These are phyloP conservation scores for Pythium vanterpoolii DNA, from an alignment of 352 stramenopile genomes.

Conservation along the genomic window DNA sequence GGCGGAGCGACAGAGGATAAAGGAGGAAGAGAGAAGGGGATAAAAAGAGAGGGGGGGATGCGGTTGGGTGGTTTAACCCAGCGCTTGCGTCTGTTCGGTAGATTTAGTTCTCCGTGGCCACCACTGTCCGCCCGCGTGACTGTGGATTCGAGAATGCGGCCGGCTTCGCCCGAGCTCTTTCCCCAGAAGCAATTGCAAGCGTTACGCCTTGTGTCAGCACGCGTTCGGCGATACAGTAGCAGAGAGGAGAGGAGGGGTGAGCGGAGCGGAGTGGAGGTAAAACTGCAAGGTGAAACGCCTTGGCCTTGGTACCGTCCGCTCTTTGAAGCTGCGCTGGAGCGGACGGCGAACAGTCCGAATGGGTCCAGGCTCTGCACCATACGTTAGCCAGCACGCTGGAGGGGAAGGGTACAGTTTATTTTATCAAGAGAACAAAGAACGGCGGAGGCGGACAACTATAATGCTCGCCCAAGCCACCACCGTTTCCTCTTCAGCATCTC, in stretches of 20 bases:
- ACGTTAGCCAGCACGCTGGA: constrained; percentile 2
- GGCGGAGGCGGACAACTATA: too few species aligned
- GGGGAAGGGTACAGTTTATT: constrained; percentile 10
- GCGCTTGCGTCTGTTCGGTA: background rate
- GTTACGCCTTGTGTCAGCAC: background rate
- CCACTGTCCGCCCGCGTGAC: background rate
- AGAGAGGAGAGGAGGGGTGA: background rate
- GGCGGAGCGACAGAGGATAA: too few species aligned
- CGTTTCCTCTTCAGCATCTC: too few species aligned
- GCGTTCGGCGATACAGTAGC: background rate
- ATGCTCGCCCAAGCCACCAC: too few species aligned
- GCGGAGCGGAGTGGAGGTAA: background rate
- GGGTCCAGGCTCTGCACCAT: background rate
- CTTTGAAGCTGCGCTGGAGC: constrained; percentile 12
- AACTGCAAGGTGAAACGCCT: background rate
- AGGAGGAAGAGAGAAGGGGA: background rate
- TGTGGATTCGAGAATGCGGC: background rate
- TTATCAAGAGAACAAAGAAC: constrained; percentile 5
- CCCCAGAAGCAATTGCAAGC: background rate
- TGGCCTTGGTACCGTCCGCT: background rate
- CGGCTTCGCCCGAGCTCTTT: background rate
- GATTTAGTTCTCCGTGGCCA: background rate
- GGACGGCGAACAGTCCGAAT: constrained; percentile 1
- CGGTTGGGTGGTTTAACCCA: background rate
- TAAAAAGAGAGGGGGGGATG: background rate